A percentile compares a stretch with the other conserved stretches of the same genome.
phyloP scores from a whole-genome alignment of 768 basidiomycete genomes.

The Leccinellum albellum region DNA sequence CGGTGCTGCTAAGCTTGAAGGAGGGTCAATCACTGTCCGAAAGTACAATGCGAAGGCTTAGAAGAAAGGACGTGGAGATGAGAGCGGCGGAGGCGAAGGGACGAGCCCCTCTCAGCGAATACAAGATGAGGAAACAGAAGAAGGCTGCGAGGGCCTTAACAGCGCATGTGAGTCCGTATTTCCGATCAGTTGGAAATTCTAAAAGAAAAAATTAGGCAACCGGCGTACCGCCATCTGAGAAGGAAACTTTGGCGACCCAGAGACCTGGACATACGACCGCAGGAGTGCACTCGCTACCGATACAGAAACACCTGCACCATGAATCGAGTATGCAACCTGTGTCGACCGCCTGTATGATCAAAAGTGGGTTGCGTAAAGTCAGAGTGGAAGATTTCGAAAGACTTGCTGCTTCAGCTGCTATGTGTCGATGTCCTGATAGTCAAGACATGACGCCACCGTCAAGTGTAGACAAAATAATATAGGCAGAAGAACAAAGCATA shows the following conservation, averaged over 20 bases:
- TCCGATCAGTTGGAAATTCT: neutral
- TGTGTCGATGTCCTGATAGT: neutral
- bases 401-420: constrained; percentile 10
- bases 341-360: neutral
- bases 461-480: neutral
- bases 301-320: neutral
- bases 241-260: neutral
- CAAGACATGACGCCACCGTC: neutral
- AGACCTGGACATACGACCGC: neutral
- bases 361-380: neutral
- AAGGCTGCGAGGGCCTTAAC: constrained; percentile 6
- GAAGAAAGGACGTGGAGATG: constrained; percentile 21
- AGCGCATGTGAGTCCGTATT: constrained; percentile 9
- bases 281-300: neutral
- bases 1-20: constrained; percentile 19
- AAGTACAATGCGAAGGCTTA: constrained; percentile 23
- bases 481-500: neutral
- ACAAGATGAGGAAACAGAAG: constrained; percentile 19
- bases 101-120: constrained; percentile 21
- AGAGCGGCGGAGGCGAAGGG: constrained; percentile 21
- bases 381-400: constrained; percentile 14
- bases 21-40: constrained; percentile 23
- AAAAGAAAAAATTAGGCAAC: neutral
- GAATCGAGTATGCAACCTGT: neutral
- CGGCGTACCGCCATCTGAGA: neutral